Conservation (phyloP, 441 rosid genomes). For the Eutrema salsugineum region DNA sequence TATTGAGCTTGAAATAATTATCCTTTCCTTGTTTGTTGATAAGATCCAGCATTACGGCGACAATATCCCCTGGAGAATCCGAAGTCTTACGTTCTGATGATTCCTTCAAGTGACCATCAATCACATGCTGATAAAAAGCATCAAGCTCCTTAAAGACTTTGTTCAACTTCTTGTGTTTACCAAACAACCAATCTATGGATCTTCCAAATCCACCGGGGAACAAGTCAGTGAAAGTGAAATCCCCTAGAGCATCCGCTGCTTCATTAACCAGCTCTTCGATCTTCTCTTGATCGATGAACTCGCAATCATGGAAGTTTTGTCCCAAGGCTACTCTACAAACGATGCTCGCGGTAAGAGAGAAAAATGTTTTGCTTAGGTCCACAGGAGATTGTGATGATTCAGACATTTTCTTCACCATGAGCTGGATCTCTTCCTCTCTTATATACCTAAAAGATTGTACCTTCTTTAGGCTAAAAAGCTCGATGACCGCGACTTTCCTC, state of each 20-base stretch:
- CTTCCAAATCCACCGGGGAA: not conserved
- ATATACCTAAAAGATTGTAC: constrained; percentile 45
- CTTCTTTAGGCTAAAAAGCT: constrained; percentile 25
- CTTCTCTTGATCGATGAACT: not conserved
- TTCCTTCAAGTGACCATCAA: not conserved
- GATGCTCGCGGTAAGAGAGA: not conserved
- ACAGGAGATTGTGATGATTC: not conserved
- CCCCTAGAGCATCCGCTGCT: not conserved
- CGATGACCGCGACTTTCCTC: not conserved
- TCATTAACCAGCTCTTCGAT: not conserved
- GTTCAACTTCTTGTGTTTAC: not conserved
- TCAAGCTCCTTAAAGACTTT: constrained; percentile 5
- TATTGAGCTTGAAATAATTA: not conserved
- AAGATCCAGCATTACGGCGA: not conserved
- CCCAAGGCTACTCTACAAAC: constrained; percentile 3
- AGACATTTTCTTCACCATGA: constrained; percentile 5
- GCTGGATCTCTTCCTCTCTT: constrained; percentile 35
- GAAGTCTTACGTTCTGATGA: not conserved
- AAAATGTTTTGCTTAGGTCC: not conserved
- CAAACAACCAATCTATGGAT: not conserved
- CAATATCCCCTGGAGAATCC: constrained; percentile 1
- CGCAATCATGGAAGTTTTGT: not conserved
- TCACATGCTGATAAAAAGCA: constrained; percentile 1
- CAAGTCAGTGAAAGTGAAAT: not conserved
- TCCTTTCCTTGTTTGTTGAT: not conserved